phyloP scores from a whole-genome alignment of 768 basidiomycete genomes.

The Boletellus sp. region DNA sequence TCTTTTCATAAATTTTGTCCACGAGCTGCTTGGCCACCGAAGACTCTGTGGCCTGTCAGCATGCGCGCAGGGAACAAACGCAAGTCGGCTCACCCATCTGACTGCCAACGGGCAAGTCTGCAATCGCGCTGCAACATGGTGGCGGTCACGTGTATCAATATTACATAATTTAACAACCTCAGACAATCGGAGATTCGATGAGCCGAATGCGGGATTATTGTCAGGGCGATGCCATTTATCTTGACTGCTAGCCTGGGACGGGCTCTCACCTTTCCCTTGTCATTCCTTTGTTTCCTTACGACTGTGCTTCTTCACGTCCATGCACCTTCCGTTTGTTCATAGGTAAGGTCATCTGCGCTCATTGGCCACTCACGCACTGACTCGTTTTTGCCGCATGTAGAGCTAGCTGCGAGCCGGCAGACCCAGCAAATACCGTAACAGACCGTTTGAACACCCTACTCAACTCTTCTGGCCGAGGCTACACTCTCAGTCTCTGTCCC shows the following conservation, averaged over 20 bases:
- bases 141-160: not conserved
- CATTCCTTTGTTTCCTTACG: not conserved
- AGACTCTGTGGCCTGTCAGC: constrained; percentile 46
- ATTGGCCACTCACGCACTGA: constrained; percentile 1
- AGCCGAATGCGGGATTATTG: not conserved
- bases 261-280: not conserved
- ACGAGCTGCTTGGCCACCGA: constrained; percentile 76
- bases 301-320: not conserved
- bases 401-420: constrained; percentile 36
- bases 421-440: constrained; percentile 59
- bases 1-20: constrained; percentile 95
- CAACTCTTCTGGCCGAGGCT: constrained; percentile 63
- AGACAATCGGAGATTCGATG: no score
- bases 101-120: not conserved
- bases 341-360: constrained; percentile 6
- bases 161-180: not conserved
- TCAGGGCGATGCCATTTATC: not conserved
- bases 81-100: constrained; percentile 19
- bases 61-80: not conserved
- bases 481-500: constrained; percentile 64
- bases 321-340: constrained; percentile 7
- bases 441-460: constrained; percentile 64
- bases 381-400: not conserved
- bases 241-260: not conserved
- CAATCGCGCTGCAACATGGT: not conserved